Conservation (phyloP, 768 basidiomycete species). For the Galerina marginata region DNA sequence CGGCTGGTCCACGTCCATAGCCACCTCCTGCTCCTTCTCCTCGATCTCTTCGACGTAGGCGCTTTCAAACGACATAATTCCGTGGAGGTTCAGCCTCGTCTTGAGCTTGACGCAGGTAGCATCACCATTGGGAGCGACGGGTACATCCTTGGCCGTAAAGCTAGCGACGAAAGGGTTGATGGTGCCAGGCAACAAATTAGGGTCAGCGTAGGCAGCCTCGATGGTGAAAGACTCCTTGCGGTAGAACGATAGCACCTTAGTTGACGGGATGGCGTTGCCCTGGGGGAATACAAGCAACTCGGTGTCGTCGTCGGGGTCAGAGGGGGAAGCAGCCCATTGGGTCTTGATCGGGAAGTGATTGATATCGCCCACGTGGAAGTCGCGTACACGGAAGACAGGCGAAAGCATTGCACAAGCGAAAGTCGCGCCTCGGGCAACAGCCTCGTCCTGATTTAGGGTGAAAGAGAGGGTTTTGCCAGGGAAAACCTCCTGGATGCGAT, state of each 20-base stretch:
- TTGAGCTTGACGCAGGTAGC: constrained; percentile 88
- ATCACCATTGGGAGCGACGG: constrained; percentile 70
- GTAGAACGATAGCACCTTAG: constrained; percentile 95
- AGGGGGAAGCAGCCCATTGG: constrained; percentile 76
- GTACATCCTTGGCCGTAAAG: constrained; percentile 85
- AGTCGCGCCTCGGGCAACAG: constrained; percentile 93
- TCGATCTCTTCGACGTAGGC: constrained; percentile 86
- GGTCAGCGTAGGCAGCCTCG: constrained; percentile 84
- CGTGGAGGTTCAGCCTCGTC: constrained; percentile 85
- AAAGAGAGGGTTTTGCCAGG: constrained; percentile 82
- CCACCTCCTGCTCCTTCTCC: constrained; percentile 66
- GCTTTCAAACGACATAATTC: constrained; percentile 84
- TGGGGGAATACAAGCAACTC: constrained; percentile 90
- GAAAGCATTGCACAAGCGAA: constrained; percentile 98
- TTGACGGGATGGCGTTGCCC: constrained; percentile 87
- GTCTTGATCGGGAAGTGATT: constrained; percentile 90
- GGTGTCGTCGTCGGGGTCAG: constrained; percentile 87
- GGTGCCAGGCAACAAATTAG: constrained; percentile 69
- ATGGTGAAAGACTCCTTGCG: constrained; percentile 88
- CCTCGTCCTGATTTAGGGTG: constrained; percentile 98
- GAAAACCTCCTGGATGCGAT: constrained; percentile 84
- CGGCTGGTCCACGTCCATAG: constrained; percentile 70
- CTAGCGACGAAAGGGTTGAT: constrained; percentile 87
- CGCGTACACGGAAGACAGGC: constrained; percentile 96
- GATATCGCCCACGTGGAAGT: constrained; percentile 90